Evolutionary conservation across 768 basidiomycete species (phyloP).

Genomic region (Termitomyces sp.): DNA sequence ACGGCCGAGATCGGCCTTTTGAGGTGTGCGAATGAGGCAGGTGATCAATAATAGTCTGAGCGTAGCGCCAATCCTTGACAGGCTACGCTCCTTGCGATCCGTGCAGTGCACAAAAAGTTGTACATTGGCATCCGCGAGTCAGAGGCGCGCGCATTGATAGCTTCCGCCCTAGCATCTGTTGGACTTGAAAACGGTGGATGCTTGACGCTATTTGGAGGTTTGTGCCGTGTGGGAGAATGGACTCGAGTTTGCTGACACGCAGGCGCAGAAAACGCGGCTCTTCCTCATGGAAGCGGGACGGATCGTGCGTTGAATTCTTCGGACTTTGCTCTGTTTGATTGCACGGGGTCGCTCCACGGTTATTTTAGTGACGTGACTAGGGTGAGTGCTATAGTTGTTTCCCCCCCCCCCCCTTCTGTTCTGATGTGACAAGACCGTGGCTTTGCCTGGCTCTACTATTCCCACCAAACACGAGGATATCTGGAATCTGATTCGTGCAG

Average conservation of each 20-base stretch:
- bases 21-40: constrained; percentile 76
- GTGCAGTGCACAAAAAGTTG: constrained; percentile 54
- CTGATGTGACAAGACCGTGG: constrained; percentile 47
- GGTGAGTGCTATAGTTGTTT: constrained; percentile 29
- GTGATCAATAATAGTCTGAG: background rate
- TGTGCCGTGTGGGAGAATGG: constrained; percentile 1
- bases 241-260: background rate
- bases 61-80: constrained; percentile 23
- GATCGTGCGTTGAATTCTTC: constrained; percentile 48
- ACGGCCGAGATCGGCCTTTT: constrained; percentile 62
- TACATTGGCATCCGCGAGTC: constrained; percentile 75
- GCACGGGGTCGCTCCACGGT: constrained; percentile 63
- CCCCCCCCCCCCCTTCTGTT: too few relatives aligned
- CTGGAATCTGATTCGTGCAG: constrained; percentile 62
- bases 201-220: constrained; percentile 77
- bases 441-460: constrained; percentile 51
- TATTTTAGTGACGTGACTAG: constrained; percentile 78
- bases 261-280: constrained; percentile 70
- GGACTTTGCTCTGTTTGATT: constrained; percentile 75
- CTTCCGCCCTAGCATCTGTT: constrained; percentile 44
- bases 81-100: constrained; percentile 76
- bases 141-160: constrained; percentile 53
- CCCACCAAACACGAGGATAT: constrained; percentile 43
- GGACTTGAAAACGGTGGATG: constrained; percentile 57
- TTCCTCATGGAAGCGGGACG: constrained; percentile 78